These are phyloP conservation scores for Solanum hybrid DNA, from an alignment of 305 asterid species.

Conservation along the genomic window DNA sequence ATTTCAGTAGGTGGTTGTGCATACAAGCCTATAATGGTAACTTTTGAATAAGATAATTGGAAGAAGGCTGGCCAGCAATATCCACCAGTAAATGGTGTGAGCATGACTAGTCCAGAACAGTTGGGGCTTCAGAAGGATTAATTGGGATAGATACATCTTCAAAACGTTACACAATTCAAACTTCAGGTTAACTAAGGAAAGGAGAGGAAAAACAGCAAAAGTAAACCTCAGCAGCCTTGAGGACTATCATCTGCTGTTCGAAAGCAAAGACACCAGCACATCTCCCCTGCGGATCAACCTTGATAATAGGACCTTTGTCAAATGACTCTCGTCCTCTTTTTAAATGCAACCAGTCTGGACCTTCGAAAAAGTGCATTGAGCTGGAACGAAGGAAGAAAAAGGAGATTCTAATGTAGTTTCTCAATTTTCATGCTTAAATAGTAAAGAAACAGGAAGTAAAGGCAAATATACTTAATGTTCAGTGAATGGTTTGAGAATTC, in stretches of 20 bases:
- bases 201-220: constrained; percentile 10
- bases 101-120: neutral
- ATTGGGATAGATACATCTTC: neutral
- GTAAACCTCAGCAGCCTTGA: constrained; percentile 89
- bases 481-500: neutral
- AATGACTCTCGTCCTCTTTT: constrained; percentile 85
- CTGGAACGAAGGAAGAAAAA: constrained; percentile 34
- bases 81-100: neutral
- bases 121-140: neutral
- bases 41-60: neutral
- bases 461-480: neutral
- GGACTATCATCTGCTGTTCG: constrained; percentile 83
- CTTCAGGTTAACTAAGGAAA: neutral
- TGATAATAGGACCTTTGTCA: constrained; percentile 73
- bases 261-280: constrained; percentile 84
- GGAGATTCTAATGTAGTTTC: constrained; percentile 9
- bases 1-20: neutral
- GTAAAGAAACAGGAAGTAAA: neutral
- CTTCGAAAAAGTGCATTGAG: constrained; percentile 98
- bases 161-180: neutral
- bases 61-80: neutral
- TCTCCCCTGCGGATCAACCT: constrained; percentile 91
- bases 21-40: neutral
- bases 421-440: neutral
- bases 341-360: constrained; percentile 83